Base-by-base conservation (phyloP, 768 basidiomycete genomes). In the Suillus occidentalis region DNA sequence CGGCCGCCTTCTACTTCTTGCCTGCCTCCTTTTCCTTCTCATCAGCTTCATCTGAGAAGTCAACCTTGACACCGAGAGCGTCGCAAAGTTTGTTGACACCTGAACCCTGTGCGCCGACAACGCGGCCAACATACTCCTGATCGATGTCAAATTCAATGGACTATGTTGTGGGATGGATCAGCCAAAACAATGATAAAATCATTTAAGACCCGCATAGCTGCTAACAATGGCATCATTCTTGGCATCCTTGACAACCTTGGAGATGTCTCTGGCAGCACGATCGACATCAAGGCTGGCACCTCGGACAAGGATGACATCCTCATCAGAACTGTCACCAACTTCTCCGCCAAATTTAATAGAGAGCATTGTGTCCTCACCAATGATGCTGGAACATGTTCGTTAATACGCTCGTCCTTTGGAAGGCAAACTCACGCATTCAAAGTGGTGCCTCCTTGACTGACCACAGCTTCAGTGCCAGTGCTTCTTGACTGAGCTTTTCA, bases 151-250 rank as follows among this genome's bases (percentile, higher is more conserved):
- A 98, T 69, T 95, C 95, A 31, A 84, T 85, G 34, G 84, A 88
- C 91, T 94, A 64, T 3, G 63, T 58, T 28, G 39, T 49, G 57
- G 64, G 34, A 66, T 45, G 61, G 22, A 56, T 69, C 7, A 65
- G 67, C 60, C 37, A 7, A 28, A 40, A 36, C n/a, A 34, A 14
- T 39, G 28, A 55, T 37, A 28, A 56, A 22, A 31, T 1, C 22
- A 58, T 52, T 18, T 1, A 57, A 52, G 62, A 81, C 91, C 70
- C 70, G 93, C 93, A 72, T 89, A 89, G 77, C 94, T 93, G 81
- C 89, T 96, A 73, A 89, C 84, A 69, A 98, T 95, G 72, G 92
- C 92, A 72, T 99, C 93, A 70, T 95, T 94, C 83, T 95, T 92
- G 65, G 96, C 96, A 71, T 95, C 87, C 75, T 97, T 92, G 43